Evolutionary conservation across 768 basidiomycete genomes (phyloP).

Genomic region (Termitomyces eurrhizus): DNA sequence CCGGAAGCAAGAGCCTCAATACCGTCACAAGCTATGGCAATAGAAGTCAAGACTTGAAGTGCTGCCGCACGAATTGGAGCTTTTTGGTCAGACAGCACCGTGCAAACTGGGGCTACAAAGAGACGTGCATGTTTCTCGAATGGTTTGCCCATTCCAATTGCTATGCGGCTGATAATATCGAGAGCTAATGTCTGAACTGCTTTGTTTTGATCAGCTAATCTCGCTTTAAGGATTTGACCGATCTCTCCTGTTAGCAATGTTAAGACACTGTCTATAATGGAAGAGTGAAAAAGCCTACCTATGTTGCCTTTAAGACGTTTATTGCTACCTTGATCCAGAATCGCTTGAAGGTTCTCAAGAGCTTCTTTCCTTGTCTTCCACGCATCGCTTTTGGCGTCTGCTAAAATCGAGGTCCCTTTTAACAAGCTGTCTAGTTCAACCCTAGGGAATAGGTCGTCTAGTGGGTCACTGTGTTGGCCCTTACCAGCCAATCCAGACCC

Average conservation of each 20-base stretch:
- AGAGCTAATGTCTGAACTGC: constrained; percentile 88
- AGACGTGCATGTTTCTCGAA: constrained; percentile 88
- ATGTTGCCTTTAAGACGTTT: constrained; percentile 88
- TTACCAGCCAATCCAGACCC: constrained; percentile 38
- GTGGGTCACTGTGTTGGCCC: constrained; percentile 51
- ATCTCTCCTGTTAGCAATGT: constrained; percentile 68
- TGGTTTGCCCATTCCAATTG: constrained; percentile 90
- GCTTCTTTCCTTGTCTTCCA: constrained; percentile 99
- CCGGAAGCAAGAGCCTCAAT: constrained; percentile 79
- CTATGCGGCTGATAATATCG: constrained; percentile 86
- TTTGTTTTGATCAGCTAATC: constrained; percentile 91
- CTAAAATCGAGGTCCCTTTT: constrained; percentile 76
- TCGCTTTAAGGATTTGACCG: constrained; percentile 79
- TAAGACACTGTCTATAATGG: constrained; percentile 2
- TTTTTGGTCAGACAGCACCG: constrained; percentile 92
- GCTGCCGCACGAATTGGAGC: constrained; percentile 78
- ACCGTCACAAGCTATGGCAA: constrained; percentile 80
- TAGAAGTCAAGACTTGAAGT: constrained; percentile 73
- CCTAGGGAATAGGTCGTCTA: constrained; percentile 94
- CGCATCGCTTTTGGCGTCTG: constrained; percentile 85
- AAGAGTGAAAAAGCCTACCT: constrained; percentile 45
- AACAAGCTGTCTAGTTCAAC: constrained; percentile 88
- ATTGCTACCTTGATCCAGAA: constrained; percentile 88
- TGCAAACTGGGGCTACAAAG: constrained; percentile 71
- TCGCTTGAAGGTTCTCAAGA: constrained; percentile 75